Conservation (phyloP, 352 stramenopile species). For the Pythium plurisporium region DNA sequence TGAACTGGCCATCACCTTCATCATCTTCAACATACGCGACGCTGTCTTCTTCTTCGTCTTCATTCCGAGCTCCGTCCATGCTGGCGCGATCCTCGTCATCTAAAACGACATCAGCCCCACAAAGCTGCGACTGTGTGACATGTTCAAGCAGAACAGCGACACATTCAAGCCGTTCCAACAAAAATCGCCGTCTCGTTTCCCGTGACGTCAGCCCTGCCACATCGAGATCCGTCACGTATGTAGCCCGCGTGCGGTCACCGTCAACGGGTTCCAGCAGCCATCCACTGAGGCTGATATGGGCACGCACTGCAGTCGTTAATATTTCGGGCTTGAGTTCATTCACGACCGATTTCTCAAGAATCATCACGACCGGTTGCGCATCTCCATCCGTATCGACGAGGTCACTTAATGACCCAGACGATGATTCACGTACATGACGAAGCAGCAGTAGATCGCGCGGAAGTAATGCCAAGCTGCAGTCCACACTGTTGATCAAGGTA, state of each 20-base stretch:
- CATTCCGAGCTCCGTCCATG: slow-evolving; percentile 23
- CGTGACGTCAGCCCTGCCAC: slow-evolving; percentile 45
- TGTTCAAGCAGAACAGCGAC: slow-evolving; percentile 61
- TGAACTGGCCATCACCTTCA: slow-evolving; percentile 9
- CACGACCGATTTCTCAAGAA: slow-evolving; percentile 75
- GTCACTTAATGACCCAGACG: slow-evolving; percentile 36
- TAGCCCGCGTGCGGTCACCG: slow-evolving; percentile 49
- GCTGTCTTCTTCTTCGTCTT: slow-evolving; percentile 24
- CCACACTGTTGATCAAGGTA: slow-evolving; percentile 38
- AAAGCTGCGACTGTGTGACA: slow-evolving; percentile 56
- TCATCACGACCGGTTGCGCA: slow-evolving; percentile 57
- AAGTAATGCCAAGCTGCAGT: slow-evolving; percentile 45
- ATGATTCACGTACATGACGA: slow-evolving; percentile 66
- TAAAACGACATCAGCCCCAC: slow-evolving; percentile 33
- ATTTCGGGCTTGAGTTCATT: slow-evolving; percentile 63
- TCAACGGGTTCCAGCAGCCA: slow-evolving; percentile 76
- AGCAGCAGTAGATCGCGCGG: slow-evolving; percentile 71
- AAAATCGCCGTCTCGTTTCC: slow-evolving; percentile 41
- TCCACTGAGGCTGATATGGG: slow-evolving; percentile 57
- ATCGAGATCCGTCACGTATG: slow-evolving; percentile 73
- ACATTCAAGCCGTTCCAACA: slow-evolving; percentile 55
- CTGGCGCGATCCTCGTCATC: slow-evolving; percentile 27
- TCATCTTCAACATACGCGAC: slow-evolving; percentile 27
- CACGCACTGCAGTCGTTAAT: slow-evolving; percentile 37
- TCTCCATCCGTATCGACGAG: slow-evolving; percentile 29